Conservation (phyloP, 1,284 basidiomycete species). For the Malassezia psittaci region DNA sequence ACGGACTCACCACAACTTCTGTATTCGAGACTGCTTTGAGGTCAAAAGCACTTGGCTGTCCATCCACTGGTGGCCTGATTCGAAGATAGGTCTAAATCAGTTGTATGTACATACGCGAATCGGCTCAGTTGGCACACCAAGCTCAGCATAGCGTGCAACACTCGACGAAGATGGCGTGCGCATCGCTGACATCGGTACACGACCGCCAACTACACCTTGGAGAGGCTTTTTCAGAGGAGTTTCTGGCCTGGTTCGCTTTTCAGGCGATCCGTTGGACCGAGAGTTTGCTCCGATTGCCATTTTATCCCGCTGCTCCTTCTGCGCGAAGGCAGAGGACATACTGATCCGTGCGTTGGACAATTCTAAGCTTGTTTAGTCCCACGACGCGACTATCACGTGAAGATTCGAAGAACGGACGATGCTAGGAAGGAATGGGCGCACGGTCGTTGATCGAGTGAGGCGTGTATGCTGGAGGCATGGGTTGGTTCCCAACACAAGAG, state of each 20-base stretch:
- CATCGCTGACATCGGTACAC: conserved; percentile 7
- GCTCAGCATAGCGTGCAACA: conserved; percentile 8
- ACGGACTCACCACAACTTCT: conserved; percentile 52
- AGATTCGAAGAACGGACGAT: not conserved
- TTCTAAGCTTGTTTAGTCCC: not conserved
- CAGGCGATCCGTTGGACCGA: not conserved
- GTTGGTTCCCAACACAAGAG: not conserved
- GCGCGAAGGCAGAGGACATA: conserved; percentile 4
- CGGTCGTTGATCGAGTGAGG: not conserved
- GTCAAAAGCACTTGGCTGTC: conserved; percentile 24
- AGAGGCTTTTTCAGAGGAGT: not conserved
- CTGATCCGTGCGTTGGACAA: not conserved
- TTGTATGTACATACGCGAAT: conserved; percentile 3
- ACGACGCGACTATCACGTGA: conserved; percentile 6
- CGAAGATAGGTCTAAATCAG: conserved; percentile 30
- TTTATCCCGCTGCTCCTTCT: not conserved
- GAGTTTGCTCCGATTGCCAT: not conserved
- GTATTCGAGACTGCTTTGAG: conserved; percentile 48
- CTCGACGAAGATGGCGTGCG: conserved; percentile 12
- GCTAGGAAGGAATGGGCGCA: not conserved
- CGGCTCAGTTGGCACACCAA: conserved; percentile 17
- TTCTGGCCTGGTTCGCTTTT: not conserved
- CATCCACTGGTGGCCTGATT: conserved; percentile 29
- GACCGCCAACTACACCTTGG: conserved; percentile 1
- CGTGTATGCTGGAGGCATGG: not conserved